Percentiles rank a stretch among this genome's conserved stretches.
phyloP scores from a whole-genome alignment of 169 alveolate species.

The Plasmodium knowlesi region DNA sequence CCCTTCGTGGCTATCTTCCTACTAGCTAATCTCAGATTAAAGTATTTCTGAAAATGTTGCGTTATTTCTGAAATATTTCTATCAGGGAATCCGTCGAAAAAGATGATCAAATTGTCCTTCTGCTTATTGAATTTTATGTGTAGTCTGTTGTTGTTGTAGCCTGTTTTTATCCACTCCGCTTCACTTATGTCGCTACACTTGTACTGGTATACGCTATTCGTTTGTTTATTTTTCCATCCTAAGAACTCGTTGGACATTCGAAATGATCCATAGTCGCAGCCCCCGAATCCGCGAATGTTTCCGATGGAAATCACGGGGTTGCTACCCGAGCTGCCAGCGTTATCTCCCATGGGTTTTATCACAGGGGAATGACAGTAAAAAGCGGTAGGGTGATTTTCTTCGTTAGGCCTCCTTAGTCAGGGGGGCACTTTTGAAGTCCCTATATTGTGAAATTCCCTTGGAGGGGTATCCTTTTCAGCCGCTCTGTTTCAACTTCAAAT shows the following conservation, averaged over 20 bases:
- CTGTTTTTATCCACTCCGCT: slow-evolving; percentile 86
- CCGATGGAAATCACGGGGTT: slow-evolving; percentile 68
- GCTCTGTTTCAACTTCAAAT: not conserved
- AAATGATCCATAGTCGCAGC: slow-evolving; percentile 87
- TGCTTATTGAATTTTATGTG: slow-evolving; percentile 46
- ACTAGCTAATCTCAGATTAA: slow-evolving; percentile 77
- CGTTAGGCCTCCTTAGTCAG: not conserved
- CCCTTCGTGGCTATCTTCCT: slow-evolving; percentile 87
- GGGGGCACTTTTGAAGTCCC: not conserved
- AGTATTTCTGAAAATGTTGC: slow-evolving; percentile 88
- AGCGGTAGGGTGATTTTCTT: not conserved
- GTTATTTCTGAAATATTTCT: slow-evolving; percentile 82
- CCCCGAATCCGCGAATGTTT: slow-evolving; percentile 58
- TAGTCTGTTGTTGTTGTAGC: slow-evolving; percentile 77
- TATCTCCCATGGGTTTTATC: slow-evolving; percentile 35
- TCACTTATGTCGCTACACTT: slow-evolving; percentile 86
- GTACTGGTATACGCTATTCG: slow-evolving; percentile 91
- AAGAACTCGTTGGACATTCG: slow-evolving; percentile 91
- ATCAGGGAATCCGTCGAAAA: slow-evolving; percentile 73
- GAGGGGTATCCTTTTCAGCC: not conserved
- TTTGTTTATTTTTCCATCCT: slow-evolving; percentile 92
- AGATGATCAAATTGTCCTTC: slow-evolving; percentile 49
- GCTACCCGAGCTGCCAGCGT: not conserved
- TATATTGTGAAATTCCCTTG: not conserved
- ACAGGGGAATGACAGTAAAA: not conserved